Base-by-base conservation (phyloP, 2,329 filamentous ascomycete genomes). In the Trichocomaceae sp. region DNA sequence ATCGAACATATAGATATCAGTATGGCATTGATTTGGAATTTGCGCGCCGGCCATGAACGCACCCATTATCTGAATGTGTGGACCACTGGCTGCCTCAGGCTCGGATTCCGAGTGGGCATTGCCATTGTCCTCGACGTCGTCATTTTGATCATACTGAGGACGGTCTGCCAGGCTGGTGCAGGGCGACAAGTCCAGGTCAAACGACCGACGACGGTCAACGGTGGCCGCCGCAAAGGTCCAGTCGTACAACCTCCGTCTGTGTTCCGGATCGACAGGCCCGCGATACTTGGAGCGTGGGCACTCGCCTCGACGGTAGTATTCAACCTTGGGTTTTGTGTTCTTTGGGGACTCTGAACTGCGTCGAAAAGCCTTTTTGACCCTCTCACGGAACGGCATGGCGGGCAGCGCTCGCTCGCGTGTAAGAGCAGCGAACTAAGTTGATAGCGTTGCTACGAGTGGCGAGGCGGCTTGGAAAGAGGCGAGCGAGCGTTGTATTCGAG, bases 251-350 rank as follows among this genome's bases (percentile, higher is more conserved):
- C 59, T 66, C 42, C 71, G 69, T 59, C 75, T 68, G 58, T 77
- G 75, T 57, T 69, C 69, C 50, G 69, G 69, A 58, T 78, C 74
- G 58, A 75, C 74, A 0, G 74, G 75, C 9, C 76, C 76, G 13
- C 68, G 69, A 59, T 78, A 78, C 55, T 78, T 78, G 31, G 76
- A 76, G 15, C 67, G 70, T 1, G 76, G 76, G 17, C 76, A 68
- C 61, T 78, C 75, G 60, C 72, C 62, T 19, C 73, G 72, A 55
- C 72, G 72, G 63, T 77, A 78, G 59, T 78, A 74, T 67, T 77
- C 70, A 56, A 77, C 68, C 57, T 75, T 73, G 46, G 73, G 64
- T 51, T 66, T 72, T 35, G 68, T 65, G 50, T 61, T 63, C 35
- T 63, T 61, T 26, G 55, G 39, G 19, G 52, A 46, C 19, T 50